Evolutionary conservation across 2,329 filamentous ascomycete species (phyloP).

Genomic region (Cladosporium sp.): DNA sequence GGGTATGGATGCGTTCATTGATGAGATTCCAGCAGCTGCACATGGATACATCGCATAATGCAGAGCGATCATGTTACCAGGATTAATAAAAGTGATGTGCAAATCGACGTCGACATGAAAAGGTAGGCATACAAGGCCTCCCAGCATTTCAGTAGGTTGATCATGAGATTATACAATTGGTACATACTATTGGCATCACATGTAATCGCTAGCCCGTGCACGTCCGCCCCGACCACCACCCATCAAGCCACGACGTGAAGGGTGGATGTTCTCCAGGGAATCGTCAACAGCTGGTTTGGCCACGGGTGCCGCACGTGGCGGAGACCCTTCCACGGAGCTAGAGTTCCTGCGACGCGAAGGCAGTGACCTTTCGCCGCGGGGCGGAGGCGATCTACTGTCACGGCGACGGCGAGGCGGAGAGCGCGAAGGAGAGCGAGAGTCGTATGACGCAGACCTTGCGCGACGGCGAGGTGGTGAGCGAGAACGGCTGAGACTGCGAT

Average conservation of each 20-base stretch:
- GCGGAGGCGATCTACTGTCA: neutral
- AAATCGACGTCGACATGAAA: neutral
- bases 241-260: slow-evolving; percentile 36
- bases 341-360: slow-evolving; percentile 30
- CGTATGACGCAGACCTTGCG: slow-evolving; percentile 21
- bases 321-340: slow-evolving; percentile 32
- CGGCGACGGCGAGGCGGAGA: slow-evolving; percentile 20
- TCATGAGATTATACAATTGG: slow-evolving; percentile 9
- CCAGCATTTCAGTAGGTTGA: neutral
- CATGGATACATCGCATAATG: neutral
- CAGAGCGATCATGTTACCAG: neutral
- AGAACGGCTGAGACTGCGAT: slow-evolving; percentile 19
- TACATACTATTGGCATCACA: slow-evolving; percentile 22
- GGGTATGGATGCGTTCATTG: neutral
- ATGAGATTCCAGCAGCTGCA: neutral
- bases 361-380: neutral
- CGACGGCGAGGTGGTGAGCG: slow-evolving; percentile 23
- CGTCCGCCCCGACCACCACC: slow-evolving; percentile 25
- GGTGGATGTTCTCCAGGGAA: slow-evolving; percentile 36
- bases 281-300: slow-evolving; percentile 28
- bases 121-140: neutral
- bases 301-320: slow-evolving; percentile 23
- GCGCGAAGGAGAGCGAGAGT: slow-evolving; percentile 28
- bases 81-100: neutral
- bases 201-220: slow-evolving; percentile 31